Percentiles rank a stretch among this genome's conserved stretches.
phyloP scores from a whole-genome alignment of 2,329 filamentous ascomycete genomes.

The Emergomyces orientalis region DNA sequence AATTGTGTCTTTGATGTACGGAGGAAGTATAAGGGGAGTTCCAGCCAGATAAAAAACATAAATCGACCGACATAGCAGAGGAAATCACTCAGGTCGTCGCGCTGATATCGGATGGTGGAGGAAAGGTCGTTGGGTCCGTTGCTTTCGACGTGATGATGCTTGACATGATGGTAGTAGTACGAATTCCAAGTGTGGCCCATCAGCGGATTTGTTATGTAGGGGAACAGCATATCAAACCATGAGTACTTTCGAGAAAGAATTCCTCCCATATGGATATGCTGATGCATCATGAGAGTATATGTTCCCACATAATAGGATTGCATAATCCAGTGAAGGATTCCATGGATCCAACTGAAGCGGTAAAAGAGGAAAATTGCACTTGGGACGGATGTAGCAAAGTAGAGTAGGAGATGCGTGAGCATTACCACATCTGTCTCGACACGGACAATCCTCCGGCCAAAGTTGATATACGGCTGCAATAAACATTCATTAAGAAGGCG shows the following conservation, averaged over 20 bases:
- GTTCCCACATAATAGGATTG: constrained; percentile 60
- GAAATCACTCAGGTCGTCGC: constrained; percentile 58
- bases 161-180: constrained; percentile 78
- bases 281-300: constrained; percentile 75
- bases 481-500: constrained; percentile 40
- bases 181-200: constrained; percentile 81
- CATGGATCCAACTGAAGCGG: constrained; percentile 60
- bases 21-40: constrained; percentile 64
- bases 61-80: constrained; percentile 65
- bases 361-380: constrained; percentile 57
- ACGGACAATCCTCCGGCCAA: constrained; percentile 51
- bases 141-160: constrained; percentile 74
- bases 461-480: constrained; percentile 51
- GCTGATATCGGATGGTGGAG: constrained; percentile 66
- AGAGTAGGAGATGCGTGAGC: constrained; percentile 65
- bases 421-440: constrained; percentile 66
- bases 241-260: constrained; percentile 49
- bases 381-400: constrained; percentile 59
- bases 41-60: constrained; percentile 63
- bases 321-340: constrained; percentile 54
- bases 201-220: constrained; percentile 64
- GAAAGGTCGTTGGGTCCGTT: constrained; percentile 70
- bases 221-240: constrained; percentile 56
- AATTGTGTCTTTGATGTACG: constrained; percentile 49
- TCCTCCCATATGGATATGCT: constrained; percentile 71